These are phyloP conservation scores for Termitomyces sp. DNA, from an alignment of 768 basidiomycete genomes.

Conservation along the genomic window DNA sequence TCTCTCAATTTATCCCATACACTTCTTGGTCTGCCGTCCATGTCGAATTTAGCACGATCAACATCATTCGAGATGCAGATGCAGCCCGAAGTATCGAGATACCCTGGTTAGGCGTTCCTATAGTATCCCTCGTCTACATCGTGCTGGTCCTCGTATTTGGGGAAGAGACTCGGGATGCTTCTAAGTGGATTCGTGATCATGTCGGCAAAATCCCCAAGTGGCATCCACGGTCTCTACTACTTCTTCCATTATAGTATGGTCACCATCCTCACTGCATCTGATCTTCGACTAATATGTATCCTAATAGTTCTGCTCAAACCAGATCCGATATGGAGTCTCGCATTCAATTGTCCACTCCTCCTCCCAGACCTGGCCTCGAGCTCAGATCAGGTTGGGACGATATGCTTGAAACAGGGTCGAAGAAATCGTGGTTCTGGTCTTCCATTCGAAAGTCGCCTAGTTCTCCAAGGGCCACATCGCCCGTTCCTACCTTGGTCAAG, in stretches of 20 bases:
- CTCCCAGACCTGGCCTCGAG: constrained; percentile 26
- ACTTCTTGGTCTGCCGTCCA: constrained; percentile 48
- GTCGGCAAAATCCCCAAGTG: constrained; percentile 3
- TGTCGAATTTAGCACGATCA: constrained; percentile 33
- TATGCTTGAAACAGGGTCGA: constrained; percentile 31
- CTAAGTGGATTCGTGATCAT: constrained; percentile 29
- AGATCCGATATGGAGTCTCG: constrained; percentile 13
- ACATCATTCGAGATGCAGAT: constrained; percentile 24
- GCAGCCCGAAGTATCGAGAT: constrained; percentile 26
- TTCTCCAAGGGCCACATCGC: constrained; percentile 16
- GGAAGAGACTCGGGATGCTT: constrained; percentile 35
- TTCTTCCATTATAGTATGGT: constrained; percentile 24
- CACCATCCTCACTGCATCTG: not conserved
- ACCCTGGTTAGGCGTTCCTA: constrained; percentile 40
- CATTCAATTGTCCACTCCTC: constrained; percentile 21
- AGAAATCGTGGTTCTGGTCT: constrained; percentile 22
- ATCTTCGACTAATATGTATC: not conserved
- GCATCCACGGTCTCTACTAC: constrained; percentile 10
- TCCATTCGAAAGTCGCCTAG: constrained; percentile 20
- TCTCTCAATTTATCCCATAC: constrained; percentile 32
- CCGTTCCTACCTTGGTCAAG: constrained; percentile 17
- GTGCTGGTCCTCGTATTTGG: constrained; percentile 33
- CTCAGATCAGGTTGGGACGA: constrained; percentile 53
- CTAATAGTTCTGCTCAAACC: constrained; percentile 8
- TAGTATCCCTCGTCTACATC: constrained; percentile 36